Conservation (phyloP, 1,284 basidiomycete species). For the Apiotrichum siamense region DNA sequence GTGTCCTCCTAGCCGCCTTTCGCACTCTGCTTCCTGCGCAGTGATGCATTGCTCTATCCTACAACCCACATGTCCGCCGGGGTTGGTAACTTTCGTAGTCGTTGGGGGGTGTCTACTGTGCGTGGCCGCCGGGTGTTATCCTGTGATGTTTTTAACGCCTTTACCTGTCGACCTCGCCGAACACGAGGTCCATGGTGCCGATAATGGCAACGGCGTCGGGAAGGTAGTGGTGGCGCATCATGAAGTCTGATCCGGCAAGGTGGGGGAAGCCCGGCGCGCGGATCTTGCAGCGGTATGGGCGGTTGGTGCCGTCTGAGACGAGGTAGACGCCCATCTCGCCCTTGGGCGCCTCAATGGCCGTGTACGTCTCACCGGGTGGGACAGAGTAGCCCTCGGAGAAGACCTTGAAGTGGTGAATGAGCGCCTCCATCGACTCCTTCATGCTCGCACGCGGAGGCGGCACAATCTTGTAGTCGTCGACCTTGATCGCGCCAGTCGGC, state of each 20-base stretch:
- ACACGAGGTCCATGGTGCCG: slow-evolving; percentile 80
- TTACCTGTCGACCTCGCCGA: slow-evolving; percentile 60
- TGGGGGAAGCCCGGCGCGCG: slow-evolving; percentile 91
- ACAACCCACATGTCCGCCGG: neutral
- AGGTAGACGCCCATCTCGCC: slow-evolving; percentile 98
- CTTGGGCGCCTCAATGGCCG: slow-evolving; percentile 96
- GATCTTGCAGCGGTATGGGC: slow-evolving; percentile 91
- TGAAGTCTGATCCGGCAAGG: slow-evolving; percentile 85
- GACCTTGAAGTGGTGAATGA: slow-evolving; percentile 98
- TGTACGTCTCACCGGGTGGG: slow-evolving; percentile 95
- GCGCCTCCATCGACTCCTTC: slow-evolving; percentile 98
- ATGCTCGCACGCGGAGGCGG: slow-evolving; percentile 95
- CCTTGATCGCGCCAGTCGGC: slow-evolving; percentile 84
- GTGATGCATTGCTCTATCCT: slow-evolving; percentile 19
- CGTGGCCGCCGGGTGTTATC: too few species aligned
- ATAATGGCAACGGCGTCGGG: slow-evolving; percentile 90
- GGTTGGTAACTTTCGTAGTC: neutral
- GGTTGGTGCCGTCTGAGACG: slow-evolving; percentile 85
- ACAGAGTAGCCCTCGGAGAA: slow-evolving; percentile 97
- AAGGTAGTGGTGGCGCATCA: slow-evolving; percentile 76
- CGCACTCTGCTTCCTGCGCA: slow-evolving; percentile 2
- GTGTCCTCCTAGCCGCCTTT: neutral
- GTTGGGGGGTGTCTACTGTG: neutral
- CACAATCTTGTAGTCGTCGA: slow-evolving; percentile 95
- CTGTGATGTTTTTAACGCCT: too few species aligned